Conservation (phyloP, 176 grass and related monocot genomes). For the Areca catechu region DNA sequence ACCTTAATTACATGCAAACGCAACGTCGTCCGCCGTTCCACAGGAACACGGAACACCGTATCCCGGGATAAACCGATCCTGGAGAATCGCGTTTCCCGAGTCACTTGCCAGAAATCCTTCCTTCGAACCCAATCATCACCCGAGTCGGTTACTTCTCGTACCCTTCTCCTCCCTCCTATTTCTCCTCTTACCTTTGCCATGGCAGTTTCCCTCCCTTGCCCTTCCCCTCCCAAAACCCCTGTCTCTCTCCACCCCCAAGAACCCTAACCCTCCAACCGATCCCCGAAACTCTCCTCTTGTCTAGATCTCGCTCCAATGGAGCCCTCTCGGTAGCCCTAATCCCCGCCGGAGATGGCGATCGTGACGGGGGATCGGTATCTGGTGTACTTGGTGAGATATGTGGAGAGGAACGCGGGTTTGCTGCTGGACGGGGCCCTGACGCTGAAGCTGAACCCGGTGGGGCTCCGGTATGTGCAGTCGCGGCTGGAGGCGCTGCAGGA, state of each 20-base stretch:
- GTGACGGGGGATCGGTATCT: slow-evolving; percentile 89
- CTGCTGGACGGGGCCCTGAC: slow-evolving; percentile 76
- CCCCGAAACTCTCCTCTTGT: background rate
- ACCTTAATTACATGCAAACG: too few species aligned
- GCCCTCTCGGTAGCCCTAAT: slow-evolving; percentile 31
- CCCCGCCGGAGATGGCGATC: slow-evolving; percentile 17
- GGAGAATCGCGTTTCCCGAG: background rate
- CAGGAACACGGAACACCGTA: too few species aligned
- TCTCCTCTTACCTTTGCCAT: too few species aligned
- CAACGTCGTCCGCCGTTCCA: too few species aligned
- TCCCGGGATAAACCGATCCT: too few species aligned
- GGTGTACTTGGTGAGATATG: slow-evolving; percentile 61
- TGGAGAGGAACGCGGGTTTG: slow-evolving; percentile 42
- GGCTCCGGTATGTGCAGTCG: slow-evolving; percentile 86
- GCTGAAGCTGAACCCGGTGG: slow-evolving; percentile 81
- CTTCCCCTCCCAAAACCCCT: too few species aligned
- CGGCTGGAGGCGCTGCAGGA: slow-evolving; percentile 86
- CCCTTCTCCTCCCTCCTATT: background rate
- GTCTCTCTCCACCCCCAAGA: background rate
- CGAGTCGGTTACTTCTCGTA: slow-evolving; percentile 3
- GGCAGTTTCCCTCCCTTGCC: too few species aligned
- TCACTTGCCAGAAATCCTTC: too few species aligned
- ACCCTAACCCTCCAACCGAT: background rate
- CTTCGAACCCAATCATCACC: background rate
- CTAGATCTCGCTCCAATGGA: background rate